Base-by-base conservation (phyloP, 2,329 filamentous ascomycete species). In the Geosmithia morbida region DNA sequence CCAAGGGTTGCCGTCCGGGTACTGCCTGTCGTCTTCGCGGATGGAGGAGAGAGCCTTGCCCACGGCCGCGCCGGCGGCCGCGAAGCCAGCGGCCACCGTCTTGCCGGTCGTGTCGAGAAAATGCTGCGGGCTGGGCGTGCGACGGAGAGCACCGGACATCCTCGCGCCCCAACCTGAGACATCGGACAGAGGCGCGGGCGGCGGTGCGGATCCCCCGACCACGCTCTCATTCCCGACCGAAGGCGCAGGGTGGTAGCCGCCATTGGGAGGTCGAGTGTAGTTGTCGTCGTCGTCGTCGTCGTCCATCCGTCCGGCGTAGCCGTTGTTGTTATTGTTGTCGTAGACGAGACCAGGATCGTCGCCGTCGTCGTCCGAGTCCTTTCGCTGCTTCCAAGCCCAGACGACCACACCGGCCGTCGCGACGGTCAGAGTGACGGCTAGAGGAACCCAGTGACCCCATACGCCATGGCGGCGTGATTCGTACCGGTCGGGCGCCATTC, bases 311-410 rank as follows among this genome's bases (percentile, higher is more conserved):
- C 61, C 67, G 53, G 68, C 73, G 55, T 71, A 75, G 10, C 68
- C 59, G 18, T 71, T 72, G 51, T 72, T 75, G 55, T 76, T 72
- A 49, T 72, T 61, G 51, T 61, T 61, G 49, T 62, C 63, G 52
- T 68, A 68, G 60, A 70, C 68, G 51, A 71, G 62, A 51, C 70
- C 70, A 48, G 71, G 70, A 56, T 69, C 67, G 48, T 70, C 67
- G 47, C 79, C 75, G 47, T 80, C 75, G 26, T 88, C 82, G 47
- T 87, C 82, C 49, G 82, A 77, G 54, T 85, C 82, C 58, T 75
- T 79, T 57, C 87, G 83, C 67, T 94, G 88, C 62, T 85, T 94
- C 88, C 88, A 95, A 51, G 89, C 79, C 90, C 90, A 97, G 49
- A 87, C 87, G 46, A 83, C 89, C 44, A 94, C 68, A 33, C 89